Evolutionary conservation across 306 rosid species (phyloP), one percentile per base, ranked within the genome.

Genomic region (Begonia masoniana): DNA sequence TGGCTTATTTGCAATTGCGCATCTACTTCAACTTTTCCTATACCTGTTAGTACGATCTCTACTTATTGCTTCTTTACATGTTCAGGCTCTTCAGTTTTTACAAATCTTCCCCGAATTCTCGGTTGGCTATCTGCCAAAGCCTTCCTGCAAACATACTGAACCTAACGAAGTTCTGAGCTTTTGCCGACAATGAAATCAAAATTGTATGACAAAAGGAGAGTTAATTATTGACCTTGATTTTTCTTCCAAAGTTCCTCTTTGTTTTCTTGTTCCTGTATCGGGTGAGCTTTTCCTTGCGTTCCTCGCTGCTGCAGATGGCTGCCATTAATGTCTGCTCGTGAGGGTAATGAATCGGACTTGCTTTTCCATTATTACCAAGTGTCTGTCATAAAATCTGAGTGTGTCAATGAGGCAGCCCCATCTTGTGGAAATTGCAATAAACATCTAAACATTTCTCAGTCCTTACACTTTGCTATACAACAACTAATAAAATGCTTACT

Each of bases 61-160:
- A 31, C 4, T 66, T 54, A 75, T 70, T 68, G 71, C 84, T 85
- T 79, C 80, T 79, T 83, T 24, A 41, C 58, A 24, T 74, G 1
- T 31, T 31, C 80, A 47, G 58, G 64, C 62, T 92, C 94, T 60
- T 83, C 99, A 6, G 85, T 81, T 67, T 69, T 92, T 2, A 96
- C 99, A 76, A 92, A 92, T 79, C 99, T 79, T 78, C 99, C 99
- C 0, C 99, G 94, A 69, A 92, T 76, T 77, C 99, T 77, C 12
- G 99, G 99, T 55, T 92, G 99, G 67, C 85, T 92, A 72, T 92
- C 99, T 10, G 99, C 99, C 45, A 92, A 85, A 60, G 96, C 99
- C 87, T 92, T 92, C 74, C 96, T 84, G 77, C 99, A 92, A 26
- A 96, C 99, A 55, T 92, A 92, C 99, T 87, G 81, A 2, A 45